These are phyloP conservation scores for Penicillium crystallinum DNA, from an alignment of 495 filamentous ascomycete species.

Conservation along the genomic window DNA sequence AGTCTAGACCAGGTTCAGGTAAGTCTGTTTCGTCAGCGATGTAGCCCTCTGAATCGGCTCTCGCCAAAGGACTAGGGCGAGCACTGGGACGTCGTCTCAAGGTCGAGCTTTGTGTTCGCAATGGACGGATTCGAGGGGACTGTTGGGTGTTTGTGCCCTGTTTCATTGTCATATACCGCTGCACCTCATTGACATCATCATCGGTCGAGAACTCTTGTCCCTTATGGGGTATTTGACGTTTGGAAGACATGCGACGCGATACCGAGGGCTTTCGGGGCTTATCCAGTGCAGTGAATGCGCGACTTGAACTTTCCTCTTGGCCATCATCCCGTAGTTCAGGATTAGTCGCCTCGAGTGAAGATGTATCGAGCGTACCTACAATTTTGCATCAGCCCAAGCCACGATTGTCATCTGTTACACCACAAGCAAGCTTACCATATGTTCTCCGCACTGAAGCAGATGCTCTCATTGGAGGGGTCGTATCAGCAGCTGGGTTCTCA, in stretches of 20 bases:
- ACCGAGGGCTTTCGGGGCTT: conserved; percentile 67
- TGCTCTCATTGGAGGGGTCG: conserved; percentile 15
- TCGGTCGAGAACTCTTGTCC: conserved; percentile 92
- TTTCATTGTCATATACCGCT: conserved; percentile 45
- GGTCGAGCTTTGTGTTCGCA: conserved; percentile 54
- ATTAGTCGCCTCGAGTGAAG: conserved; percentile 18
- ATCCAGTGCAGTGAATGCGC: conserved; percentile 34
- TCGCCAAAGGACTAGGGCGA: conserved; percentile 53
- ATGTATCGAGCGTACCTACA: conserved; percentile 35
- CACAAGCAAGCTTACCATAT: conserved; percentile 27
- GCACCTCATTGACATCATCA: conserved; percentile 81
- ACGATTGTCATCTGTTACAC: conserved; percentile 14
- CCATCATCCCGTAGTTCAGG: conserved; percentile 30
- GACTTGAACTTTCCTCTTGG: conserved; percentile 29
- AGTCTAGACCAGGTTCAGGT: conserved; percentile 26
- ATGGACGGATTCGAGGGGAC: conserved; percentile 37
- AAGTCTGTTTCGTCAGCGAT: conserved; percentile 40
- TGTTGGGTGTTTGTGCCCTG: conserved; percentile 28
- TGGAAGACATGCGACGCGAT: conserved; percentile 68
- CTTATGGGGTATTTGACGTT: conserved; percentile 65
- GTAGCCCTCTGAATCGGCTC: conserved; percentile 52
- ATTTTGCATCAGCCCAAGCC: conserved; percentile 8
- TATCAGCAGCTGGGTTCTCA: conserved; percentile 1
- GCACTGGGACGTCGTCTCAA: conserved; percentile 61
- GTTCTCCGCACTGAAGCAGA: conserved; percentile 25